phyloP scores from a whole-genome alignment of 352 stramenopile genomes.

The Globisporangium uncinulatum region DNA sequence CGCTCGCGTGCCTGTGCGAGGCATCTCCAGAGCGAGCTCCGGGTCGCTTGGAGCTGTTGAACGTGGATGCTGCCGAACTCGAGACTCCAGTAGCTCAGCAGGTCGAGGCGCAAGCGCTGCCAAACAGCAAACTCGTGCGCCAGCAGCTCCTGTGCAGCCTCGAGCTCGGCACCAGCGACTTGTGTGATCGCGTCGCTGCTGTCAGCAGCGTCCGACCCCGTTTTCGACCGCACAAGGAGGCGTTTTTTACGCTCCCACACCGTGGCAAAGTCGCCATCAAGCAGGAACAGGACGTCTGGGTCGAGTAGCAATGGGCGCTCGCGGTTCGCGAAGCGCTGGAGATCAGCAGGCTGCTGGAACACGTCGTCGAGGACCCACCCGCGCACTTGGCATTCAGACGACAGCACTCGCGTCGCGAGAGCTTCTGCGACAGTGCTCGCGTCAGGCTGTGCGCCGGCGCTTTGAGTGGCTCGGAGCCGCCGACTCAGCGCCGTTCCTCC shows the following conservation, averaged over 20 bases:
- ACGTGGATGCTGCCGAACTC: slow-evolving; percentile 46
- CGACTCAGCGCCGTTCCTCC: slow-evolving; percentile 24
- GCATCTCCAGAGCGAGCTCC: slow-evolving; percentile 41
- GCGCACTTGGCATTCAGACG: slow-evolving; percentile 45
- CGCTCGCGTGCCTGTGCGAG: slow-evolving; percentile 17
- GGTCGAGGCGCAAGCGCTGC: slow-evolving; percentile 39
- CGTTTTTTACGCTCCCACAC: slow-evolving; percentile 21
- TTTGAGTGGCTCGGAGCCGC: slow-evolving; percentile 7
- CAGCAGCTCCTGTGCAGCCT: slow-evolving; percentile 16
- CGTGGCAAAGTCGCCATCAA: slow-evolving; percentile 29
- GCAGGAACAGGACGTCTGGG: slow-evolving; percentile 42
- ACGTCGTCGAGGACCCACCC: slow-evolving; percentile 68
- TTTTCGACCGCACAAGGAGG: neutral
- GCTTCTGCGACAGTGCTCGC: slow-evolving; percentile 22
- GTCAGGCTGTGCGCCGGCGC: slow-evolving; percentile 16
- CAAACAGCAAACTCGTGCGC: slow-evolving; percentile 24
- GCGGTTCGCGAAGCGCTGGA: slow-evolving; percentile 15
- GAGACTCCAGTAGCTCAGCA: slow-evolving; percentile 37
- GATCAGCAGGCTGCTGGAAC: slow-evolving; percentile 21
- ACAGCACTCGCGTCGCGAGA: slow-evolving; percentile 38
- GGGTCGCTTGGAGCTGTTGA: slow-evolving; percentile 29
- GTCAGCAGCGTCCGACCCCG: neutral
- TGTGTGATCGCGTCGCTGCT: neutral
- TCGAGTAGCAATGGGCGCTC: slow-evolving; percentile 17
- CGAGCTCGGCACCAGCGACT: slow-evolving; percentile 4